These are phyloP conservation scores for Mrakia gelida DNA, from an alignment of 768 basidiomycete species.

Conservation along the genomic window DNA sequence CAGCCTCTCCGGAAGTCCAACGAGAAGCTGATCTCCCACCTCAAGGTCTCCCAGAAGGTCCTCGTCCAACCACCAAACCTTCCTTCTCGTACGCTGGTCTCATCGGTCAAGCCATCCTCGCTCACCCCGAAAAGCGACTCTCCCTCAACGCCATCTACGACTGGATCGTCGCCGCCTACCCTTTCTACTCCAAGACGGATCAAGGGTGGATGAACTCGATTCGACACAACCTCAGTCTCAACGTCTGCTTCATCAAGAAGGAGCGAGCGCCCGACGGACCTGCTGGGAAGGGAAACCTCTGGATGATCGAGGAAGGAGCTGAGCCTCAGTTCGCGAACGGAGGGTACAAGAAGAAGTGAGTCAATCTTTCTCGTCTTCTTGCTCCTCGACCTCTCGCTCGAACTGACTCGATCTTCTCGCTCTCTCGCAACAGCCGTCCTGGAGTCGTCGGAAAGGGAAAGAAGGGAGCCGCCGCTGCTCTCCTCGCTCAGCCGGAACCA, in stretches of 20 bases:
- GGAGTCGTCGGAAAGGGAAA: not conserved
- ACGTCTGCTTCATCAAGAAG: slow-evolving; percentile 37
- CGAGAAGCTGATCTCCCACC: slow-evolving; percentile 38
- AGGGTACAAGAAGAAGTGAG: slow-evolving; percentile 49
- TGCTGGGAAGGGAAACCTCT: slow-evolving; percentile 68
- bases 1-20: not conserved
- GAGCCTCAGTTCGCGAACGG: slow-evolving; percentile 76
- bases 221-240: slow-evolving; percentile 45
- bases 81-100: slow-evolving; percentile 89
- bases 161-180: slow-evolving; percentile 90
- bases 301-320: slow-evolving; percentile 82
- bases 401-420: not conserved
- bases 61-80: slow-evolving; percentile 74
- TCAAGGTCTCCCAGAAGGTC: slow-evolving; percentile 67
- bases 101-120: slow-evolving; percentile 89
- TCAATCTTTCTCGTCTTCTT: not conserved
- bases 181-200: slow-evolving; percentile 86
- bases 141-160: slow-evolving; percentile 94
- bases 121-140: slow-evolving; percentile 74
- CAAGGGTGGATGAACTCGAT: slow-evolving; percentile 67
- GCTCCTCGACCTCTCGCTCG: too few relatives aligned
- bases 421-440: not conserved
- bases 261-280: slow-evolving; percentile 50
- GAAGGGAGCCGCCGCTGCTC: not conserved
- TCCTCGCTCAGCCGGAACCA: not conserved